Evolutionary conservation across 2,329 filamentous ascomycete genomes (phyloP).

Genomic region (Claviceps lovelessii): DNA sequence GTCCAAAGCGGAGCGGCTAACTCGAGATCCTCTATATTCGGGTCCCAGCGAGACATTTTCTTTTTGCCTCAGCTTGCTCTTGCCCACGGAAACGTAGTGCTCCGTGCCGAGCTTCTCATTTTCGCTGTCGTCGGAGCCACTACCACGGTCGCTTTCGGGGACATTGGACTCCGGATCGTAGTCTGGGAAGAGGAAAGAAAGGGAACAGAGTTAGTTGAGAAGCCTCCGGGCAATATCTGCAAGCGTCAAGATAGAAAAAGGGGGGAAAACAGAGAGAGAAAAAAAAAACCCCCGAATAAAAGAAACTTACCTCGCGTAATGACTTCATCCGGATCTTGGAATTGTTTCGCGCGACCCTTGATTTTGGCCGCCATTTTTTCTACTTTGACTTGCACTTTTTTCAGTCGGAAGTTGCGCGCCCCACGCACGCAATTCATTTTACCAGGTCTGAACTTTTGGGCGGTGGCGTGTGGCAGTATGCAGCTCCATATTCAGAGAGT

Average conservation of each 20-base stretch:
- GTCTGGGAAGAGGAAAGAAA: constrained; percentile 34
- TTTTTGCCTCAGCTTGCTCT: constrained; percentile 69
- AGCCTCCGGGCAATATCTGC: not conserved
- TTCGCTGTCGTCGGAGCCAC: constrained; percentile 33
- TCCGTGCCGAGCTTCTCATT: constrained; percentile 55
- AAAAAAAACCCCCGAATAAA: not conserved
- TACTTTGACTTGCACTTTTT: constrained; percentile 6
- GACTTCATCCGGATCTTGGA: constrained; percentile 48
- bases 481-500: not conserved
- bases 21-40: constrained; percentile 62
- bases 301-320: constrained; percentile 41
- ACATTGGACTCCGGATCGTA: constrained; percentile 64
- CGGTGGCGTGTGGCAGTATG: constrained; percentile 34
- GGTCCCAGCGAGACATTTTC: constrained; percentile 57
- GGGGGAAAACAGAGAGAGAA: too few species aligned
- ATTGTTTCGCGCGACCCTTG: constrained; percentile 42
- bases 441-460: constrained; percentile 32
- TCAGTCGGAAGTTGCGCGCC: constrained; percentile 4
- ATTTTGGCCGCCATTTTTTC: constrained; percentile 33
- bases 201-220: not conserved
- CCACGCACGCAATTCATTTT: constrained; percentile 11
- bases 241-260: too few species aligned
- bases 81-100: constrained; percentile 72
- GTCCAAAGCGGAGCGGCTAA: constrained; percentile 55
- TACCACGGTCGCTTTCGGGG: constrained; percentile 40